phyloP scores from a whole-genome alignment of 192 early-diverging fungal genomes.

The Globomyces pollinis-pini region DNA sequence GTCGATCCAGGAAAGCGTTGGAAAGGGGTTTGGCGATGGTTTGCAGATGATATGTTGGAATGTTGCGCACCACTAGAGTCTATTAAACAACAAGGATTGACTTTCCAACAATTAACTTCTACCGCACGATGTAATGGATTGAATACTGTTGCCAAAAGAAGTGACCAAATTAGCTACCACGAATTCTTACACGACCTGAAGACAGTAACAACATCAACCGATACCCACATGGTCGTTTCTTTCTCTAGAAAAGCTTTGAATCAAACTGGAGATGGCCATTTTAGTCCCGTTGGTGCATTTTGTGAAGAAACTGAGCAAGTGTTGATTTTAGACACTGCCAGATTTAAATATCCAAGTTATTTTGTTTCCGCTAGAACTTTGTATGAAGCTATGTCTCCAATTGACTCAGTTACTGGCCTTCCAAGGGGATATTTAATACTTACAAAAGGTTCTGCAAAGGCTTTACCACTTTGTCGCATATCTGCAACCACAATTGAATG shows the following conservation, averaged over 20 bases:
- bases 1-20: slow-evolving; percentile 80
- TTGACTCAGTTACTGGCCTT: slow-evolving; percentile 71
- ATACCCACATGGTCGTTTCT: slow-evolving; percentile 80
- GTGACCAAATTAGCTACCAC: slow-evolving; percentile 43
- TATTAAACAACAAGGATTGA: slow-evolving; percentile 77
- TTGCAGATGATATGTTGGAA: slow-evolving; percentile 48
- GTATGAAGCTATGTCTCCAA: slow-evolving; percentile 72
- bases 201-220: slow-evolving; percentile 55
- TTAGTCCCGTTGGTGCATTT: slow-evolving; percentile 83
- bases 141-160: slow-evolving; percentile 66
- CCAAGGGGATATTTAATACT: slow-evolving; percentile 87
- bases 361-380: slow-evolving; percentile 65
- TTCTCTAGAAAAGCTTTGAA: slow-evolving; percentile 68
- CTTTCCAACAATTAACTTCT: slow-evolving; percentile 84
- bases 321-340: slow-evolving; percentile 80
- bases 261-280: slow-evolving; percentile 91
- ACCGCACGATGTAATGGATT: slow-evolving; percentile 81
- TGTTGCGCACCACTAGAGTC: slow-evolving; percentile 48
- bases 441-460: slow-evolving; percentile 8
- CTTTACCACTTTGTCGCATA: too few species aligned
- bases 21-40: slow-evolving; percentile 95
- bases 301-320: slow-evolving; percentile 62
- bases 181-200: slow-evolving; percentile 77
- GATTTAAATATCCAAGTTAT: slow-evolving; percentile 88
- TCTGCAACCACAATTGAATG: too few species aligned